Evolutionary conservation across 73 alveolate genomes (phyloP), one percentile per base, ranked within the genome.

Genomic region (Stentor coeruleus): DNA sequence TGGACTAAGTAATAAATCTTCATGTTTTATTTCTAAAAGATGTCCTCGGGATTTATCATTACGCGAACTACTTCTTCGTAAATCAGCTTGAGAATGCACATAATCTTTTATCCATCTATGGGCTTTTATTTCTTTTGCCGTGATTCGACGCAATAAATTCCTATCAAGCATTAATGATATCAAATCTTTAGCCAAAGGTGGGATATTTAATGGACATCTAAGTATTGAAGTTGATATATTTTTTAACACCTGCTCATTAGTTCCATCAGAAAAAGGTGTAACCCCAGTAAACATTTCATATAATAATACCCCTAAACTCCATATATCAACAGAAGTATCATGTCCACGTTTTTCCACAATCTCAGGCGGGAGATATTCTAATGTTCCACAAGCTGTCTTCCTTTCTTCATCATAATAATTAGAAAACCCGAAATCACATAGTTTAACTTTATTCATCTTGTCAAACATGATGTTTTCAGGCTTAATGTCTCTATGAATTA

Each of bases 181-280:
- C 74, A 93, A 83, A 85, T 93, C 94, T 81, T 87, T 93, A 6
- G 98, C 98, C 30, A 93, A 82, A 28, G 95, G 95, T 55, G 96
- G 91, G 58, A 93, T 90, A 39, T 91, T 96, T 26, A 87, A 80
- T 3, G 98, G 94, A 94, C 95, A 87, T 86, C 89, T 90, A 20
- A 93, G 84, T 73, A 88, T 87, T 81, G 91, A 90, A 77, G 90
- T 84, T 28, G 80, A 28, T 11, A 60, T 60, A 83, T 49, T 49
- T 6, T 20, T 49, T 49, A 60, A 60, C 4, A 74, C 74, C 14
- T 84, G 87, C 38, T 84, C 38, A 35, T 84, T 66, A 41, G 55
- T 84, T 35, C 36, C 55, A 15, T 84, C 90, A 11, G 81, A 74
- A 40, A 84, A 84, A 11, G 91, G 92, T 40, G 91, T 75, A 28